Conservation (phyloP, 345 rosid genomes). For the Garcia nutans region DNA sequence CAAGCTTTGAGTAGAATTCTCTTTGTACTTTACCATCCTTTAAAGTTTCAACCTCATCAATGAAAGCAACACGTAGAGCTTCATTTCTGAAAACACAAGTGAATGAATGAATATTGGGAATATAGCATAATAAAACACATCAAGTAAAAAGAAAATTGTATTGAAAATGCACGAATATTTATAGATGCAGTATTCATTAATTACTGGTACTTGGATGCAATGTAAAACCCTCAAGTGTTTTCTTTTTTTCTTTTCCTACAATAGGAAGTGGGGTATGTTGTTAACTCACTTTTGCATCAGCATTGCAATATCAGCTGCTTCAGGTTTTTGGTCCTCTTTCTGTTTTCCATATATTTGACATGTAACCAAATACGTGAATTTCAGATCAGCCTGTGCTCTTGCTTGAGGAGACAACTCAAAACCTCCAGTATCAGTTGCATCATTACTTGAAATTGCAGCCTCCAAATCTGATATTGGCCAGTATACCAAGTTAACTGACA, state of each 20-base stretch:
- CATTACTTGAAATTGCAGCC: slow-evolving; percentile 51
- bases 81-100: slow-evolving; percentile 65
- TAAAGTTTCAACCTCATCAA: slow-evolving; percentile 81
- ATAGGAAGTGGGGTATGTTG: background rate
- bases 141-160: background rate
- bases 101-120: slow-evolving; percentile 10
- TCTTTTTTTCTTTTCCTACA: too few species aligned
- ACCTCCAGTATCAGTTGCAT: slow-evolving; percentile 64
- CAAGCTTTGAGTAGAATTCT: slow-evolving; percentile 87
- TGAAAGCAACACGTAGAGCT: slow-evolving; percentile 97
- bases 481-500: slow-evolving; percentile 23
- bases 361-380: slow-evolving; percentile 91
- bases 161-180: too few species aligned
- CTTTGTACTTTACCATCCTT: slow-evolving; percentile 68
- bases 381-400: slow-evolving; percentile 83
- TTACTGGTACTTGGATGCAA: too few species aligned
- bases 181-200: too few species aligned
- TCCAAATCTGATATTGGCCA: slow-evolving; percentile 53
- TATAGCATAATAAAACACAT: background rate
- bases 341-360: slow-evolving; percentile 98
- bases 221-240: too few species aligned
- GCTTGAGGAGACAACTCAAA: slow-evolving; percentile 91
- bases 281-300: slow-evolving; percentile 78
- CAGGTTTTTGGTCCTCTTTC: slow-evolving; percentile 89
- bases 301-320: slow-evolving; percentile 91